Conservation (phyloP, 257 asterid species). For the Solanum corneliomulleri region DNA sequence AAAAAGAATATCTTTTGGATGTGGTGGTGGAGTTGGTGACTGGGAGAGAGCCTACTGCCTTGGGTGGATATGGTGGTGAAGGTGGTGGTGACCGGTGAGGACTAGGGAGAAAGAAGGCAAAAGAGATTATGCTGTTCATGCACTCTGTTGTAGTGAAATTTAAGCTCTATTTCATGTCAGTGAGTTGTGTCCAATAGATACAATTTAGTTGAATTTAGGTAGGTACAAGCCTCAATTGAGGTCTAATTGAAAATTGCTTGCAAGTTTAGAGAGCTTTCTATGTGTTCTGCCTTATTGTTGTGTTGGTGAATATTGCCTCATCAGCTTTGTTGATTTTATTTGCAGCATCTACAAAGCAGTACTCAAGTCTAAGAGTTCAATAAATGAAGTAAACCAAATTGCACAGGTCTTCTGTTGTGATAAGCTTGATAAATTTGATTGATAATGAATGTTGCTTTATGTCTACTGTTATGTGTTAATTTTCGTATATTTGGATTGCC, state of each 20-base stretch:
- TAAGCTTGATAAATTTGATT: neutral
- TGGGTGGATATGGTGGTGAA: neutral
- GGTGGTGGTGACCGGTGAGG: neutral
- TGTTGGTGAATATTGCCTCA: neutral
- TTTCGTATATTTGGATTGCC: constrained; percentile 20
- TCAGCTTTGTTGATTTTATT: neutral
- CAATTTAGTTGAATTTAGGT: neutral
- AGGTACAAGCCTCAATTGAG: neutral
- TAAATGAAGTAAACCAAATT: constrained; percentile 65
- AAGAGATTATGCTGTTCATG: neutral
- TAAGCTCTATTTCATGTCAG: neutral
- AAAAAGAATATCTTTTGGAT: too few species aligned
- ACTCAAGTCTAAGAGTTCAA: constrained; percentile 24
- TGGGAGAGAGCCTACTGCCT: neutral
- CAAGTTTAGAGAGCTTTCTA: neutral
- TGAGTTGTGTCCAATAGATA: neutral
- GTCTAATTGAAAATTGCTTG: neutral
- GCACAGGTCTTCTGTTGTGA: constrained; percentile 54
- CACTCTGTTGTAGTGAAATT: neutral
- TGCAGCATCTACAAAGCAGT: constrained; percentile 35
- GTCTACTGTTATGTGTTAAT: neutral
- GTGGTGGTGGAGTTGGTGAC: neutral
- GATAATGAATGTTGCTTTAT: neutral
- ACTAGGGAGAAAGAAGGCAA: too few species aligned
- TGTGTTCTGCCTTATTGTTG: neutral